Evolutionary conservation across 2,329 filamentous ascomycete species (phyloP), one percentile per base, ranked within the genome.

Genomic region (Massarina eburnea): DNA sequence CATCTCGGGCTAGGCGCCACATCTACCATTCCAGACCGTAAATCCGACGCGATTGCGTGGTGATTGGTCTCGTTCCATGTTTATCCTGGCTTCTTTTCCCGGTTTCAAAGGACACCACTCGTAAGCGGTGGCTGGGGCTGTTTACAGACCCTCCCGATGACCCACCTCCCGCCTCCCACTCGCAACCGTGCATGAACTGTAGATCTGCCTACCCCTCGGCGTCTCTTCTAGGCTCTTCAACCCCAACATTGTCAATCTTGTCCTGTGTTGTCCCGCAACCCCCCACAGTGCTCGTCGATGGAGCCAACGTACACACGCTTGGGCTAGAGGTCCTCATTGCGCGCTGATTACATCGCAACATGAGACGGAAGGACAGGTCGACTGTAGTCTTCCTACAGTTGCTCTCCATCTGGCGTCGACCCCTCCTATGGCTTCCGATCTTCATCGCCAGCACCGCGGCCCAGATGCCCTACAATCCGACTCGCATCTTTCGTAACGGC

Each of bases 391-490:
- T 33, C 21, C 45, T 43, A 48, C 40, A 15, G 29, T 39, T 35
- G 29, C 42, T 43, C 39, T 37, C 48, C 4, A 12, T 44, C 27
- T 40, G 52, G 19, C 43, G 30, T 39, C 33, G 40, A 27, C 39
- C 40, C 33, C 38, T 56, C 39, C 24, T 49, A 44, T 54, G 51
- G 36, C 19, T 46, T 34, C 32, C 20, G 20, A 6, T 48, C 17
- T 30, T 52, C 14, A 33, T 52, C 8, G 15, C 46, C 20, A 26
- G 20, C 41, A 47, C 51, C 40, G 39, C 41, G n/a, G 71, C 73
- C 32, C 67, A 74, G 39, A 78, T 90, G 41, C 90, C 89, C 20
- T 95, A 95, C 73, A 84, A 85, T 44, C 87, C 89, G 2, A 90
- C 90, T 0, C 83, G 81, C 22, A 79, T 95, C 41, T 79, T 92